Evolutionary conservation across 2,329 filamentous ascomycete species (phyloP), one percentile per base, ranked within the genome.

Genomic region (Claviceps arundinis): DNA sequence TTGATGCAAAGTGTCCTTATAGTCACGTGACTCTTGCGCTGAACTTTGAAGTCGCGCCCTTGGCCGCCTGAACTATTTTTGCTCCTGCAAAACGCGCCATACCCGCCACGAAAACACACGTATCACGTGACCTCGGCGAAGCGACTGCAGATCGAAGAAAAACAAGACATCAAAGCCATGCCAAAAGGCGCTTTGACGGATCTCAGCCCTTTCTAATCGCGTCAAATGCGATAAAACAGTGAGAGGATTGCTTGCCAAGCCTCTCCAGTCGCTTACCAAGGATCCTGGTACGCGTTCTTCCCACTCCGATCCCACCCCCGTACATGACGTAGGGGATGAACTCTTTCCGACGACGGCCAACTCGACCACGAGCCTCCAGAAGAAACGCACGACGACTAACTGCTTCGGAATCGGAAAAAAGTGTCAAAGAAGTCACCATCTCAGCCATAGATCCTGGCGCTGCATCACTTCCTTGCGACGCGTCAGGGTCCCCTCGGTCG

Each of bases 401-500:
- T 6, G 26, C 47, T 43, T 48, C 38, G 6, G 44, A 26, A 8
- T 42, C 17, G n/a, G 30, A 48, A 43, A 41, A 41, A 9, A n/a
- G 30, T 34, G 30, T 34, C 9, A 34, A 34, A 34, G 9, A 34
- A 34, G 3, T 34, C 30, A 34, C 4, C 9, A 34, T 34, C 9
- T 4, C 30, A 34, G 30, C 9, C 30, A 34, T 42, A 66, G 64
- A 75, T 64, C 70, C 69, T 78, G 76, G 76, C 76, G 74, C 75
- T 75, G 59, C 69, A 78, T 66, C 73, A 77, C 62, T 70, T 72
- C 62, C 64, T 73, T 62, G 68, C 74, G 67, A 72, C 69, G 72
- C 73, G 71, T 66, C 68, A 74, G 69, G 70, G 68, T 70, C 70
- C 71, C 74, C 73, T 76, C 74, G 73, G 75, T 69, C 67, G 68